A percentile compares a stretch with the other conserved stretches of the same genome.
Conservation (phyloP, 306 rosid species). For the Erythrophleum fordii region DNA sequence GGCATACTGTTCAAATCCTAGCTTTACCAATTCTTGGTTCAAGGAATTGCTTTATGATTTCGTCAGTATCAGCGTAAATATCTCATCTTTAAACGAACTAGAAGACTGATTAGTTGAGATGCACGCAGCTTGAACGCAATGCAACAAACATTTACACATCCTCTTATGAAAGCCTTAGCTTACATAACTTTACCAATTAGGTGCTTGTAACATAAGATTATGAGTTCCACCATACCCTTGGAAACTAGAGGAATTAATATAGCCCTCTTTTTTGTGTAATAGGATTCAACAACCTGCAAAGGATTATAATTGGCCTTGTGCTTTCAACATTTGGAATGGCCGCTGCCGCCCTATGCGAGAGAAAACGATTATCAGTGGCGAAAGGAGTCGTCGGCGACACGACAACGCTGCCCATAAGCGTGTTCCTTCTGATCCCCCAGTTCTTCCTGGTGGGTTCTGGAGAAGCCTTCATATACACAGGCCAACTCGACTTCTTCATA, state of each 20-base stretch:
- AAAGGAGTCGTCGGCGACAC: slow-evolving; percentile 40
- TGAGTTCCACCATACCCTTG: neutral
- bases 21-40: neutral
- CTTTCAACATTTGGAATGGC: slow-evolving; percentile 77
- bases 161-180: no score
- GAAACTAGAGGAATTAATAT: neutral
- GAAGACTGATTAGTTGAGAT: no score
- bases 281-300: slow-evolving; percentile 86
- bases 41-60: no score
- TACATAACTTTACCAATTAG: neutral
- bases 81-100: no score
- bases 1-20: neutral
- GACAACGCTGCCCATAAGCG: slow-evolving; percentile 67
- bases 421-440: slow-evolving; percentile 82
- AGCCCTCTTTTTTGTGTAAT: slow-evolving; percentile 4
- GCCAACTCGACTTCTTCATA: slow-evolving; percentile 96
- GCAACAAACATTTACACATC: neutral
- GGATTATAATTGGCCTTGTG: slow-evolving; percentile 77
- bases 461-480: slow-evolving; percentile 96
- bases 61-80: no score
- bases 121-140: neutral
- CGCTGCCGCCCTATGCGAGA: slow-evolving; percentile 68
- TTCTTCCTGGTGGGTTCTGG: slow-evolving; percentile 88
- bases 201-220: neutral
- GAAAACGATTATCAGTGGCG: slow-evolving; percentile 65